Base-by-base conservation (phyloP, 2,329 filamentous ascomycete species). In the Leptographium radiaticola region DNA sequence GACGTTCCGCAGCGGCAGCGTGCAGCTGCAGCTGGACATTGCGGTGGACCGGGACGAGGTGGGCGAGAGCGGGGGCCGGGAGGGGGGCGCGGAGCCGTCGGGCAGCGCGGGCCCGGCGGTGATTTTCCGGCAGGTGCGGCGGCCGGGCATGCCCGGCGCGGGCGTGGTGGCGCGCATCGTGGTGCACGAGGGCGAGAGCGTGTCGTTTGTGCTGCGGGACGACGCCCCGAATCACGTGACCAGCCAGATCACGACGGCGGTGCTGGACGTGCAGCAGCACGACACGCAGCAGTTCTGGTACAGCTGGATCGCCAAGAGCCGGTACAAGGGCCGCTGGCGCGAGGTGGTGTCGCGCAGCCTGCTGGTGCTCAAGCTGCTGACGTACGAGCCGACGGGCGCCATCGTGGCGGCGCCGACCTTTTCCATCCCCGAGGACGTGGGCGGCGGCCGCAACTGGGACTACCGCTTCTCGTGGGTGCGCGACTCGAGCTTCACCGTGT, bases 391-490 rank as follows among this genome's bases (percentile, higher is more conserved):
- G 0, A 89, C 85, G 0, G 86, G 86, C 2, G 86, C 86, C 10
- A 89, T 89, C 51, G 75, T 89, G 38, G 86, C 86, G 1, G 77
- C 86, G 1, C 85, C 86, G 0, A 89, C 85, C 0, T 90, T 89
- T 62, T 88, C 85, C 0, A 75, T 89, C 1, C 86, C 86, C 0
- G 86, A 89, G 64, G 82, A 84, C 51, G 77, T 88, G 42, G 85
- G 84, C 18, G 85, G 85, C 15, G 69, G 71, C 12, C 66, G 74
- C 71, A 83, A 83, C 62, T 83, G 79, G 83, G 83, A 87, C 64
- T 87, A 87, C 62, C 76, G 84, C n/a, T 90, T 80, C 66, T 86
- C 76, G 11, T 90, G 86, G 86, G 80, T 89, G 39, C 77, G 86
- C 25, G 86, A 90, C 67, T 81, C 83, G 0, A 87, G 83, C 59